These are phyloP conservation scores for Dictyophora rubrovolvata DNA, from an alignment of 768 basidiomycete genomes.

Conservation along the genomic window DNA sequence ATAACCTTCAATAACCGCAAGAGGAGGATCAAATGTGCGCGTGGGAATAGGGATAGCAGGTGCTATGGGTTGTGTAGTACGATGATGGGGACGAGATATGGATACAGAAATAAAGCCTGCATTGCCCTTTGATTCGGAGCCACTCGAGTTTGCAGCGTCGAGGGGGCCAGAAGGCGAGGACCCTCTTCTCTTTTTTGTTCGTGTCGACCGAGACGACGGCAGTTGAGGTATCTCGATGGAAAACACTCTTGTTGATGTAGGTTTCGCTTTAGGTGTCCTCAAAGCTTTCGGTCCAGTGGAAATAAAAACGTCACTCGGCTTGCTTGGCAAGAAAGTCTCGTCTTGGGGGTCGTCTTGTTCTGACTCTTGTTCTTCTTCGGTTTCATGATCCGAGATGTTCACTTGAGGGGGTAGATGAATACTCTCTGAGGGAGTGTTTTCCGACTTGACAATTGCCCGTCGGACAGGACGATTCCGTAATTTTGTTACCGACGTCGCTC, in stretches of 20 bases:
- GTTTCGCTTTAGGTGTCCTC: background rate
- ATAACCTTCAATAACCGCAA: conserved; percentile 3
- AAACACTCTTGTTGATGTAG: background rate
- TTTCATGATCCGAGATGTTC: background rate
- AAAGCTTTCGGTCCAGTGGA: background rate
- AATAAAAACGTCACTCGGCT: background rate
- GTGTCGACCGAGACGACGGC: background rate
- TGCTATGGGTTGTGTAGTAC: background rate
- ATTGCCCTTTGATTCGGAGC: background rate
- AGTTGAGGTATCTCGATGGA: background rate
- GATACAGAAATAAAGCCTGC: background rate
- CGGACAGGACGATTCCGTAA: no score
- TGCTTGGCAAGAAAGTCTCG: background rate
- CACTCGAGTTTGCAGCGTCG: background rate
- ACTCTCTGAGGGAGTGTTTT: no score
- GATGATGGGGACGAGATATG: conserved; percentile 6
- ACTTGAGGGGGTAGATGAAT: no score
- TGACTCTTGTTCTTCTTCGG: background rate
- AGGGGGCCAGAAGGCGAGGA: background rate
- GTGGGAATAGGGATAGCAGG: background rate
- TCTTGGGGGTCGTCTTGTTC: background rate
- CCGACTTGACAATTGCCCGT: no score
- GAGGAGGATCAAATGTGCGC: background rate
- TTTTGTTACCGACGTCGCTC: no score
- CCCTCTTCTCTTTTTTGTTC: background rate